These are phyloP conservation scores for Neopestalotiopsis sp. DNA, from an alignment of 2,329 filamentous ascomycete species.

Conservation along the genomic window DNA sequence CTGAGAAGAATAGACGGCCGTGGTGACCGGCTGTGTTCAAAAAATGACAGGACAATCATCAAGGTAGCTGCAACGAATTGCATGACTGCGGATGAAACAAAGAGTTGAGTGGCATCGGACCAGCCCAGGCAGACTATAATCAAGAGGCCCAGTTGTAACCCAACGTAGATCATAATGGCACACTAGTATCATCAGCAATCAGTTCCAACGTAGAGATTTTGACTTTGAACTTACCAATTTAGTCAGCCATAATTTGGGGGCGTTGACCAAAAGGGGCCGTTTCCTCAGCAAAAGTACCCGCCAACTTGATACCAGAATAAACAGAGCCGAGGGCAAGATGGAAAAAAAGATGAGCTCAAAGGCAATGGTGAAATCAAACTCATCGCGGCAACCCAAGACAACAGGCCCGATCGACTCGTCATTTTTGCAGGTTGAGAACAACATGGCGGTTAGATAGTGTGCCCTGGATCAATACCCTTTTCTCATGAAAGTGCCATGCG, in stretches of 20 bases:
- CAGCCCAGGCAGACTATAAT: constrained; percentile 18
- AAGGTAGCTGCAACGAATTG: constrained; percentile 19
- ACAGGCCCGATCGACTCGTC: constrained; percentile 48
- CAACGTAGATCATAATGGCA: constrained; percentile 19
- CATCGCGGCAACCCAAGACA: constrained; percentile 50
- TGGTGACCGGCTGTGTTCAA: constrained; percentile 25
- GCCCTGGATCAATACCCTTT: too few species aligned
- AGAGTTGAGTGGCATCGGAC: constrained; percentile 10
- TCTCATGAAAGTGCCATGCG: too few species aligned
- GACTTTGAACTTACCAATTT: constrained; percentile 34
- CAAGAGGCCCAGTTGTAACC: constrained; percentile 18
- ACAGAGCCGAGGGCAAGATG: constrained; percentile 45
- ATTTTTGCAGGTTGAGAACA: constrained; percentile 28
- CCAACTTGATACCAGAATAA: constrained; percentile 40
- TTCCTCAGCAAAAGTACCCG: constrained; percentile 38
- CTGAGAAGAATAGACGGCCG: constrained; percentile 49
- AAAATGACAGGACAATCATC: constrained; percentile 20
- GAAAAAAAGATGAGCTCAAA: constrained; percentile 55
- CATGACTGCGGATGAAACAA: constrained; percentile 16
- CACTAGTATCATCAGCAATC: constrained; percentile 16
- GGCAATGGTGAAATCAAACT: constrained; percentile 56
- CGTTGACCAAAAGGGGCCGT: constrained; percentile 39
- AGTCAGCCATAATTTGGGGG: constrained; percentile 36
- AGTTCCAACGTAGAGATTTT: neutral
- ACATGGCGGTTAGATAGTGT: constrained; percentile 11